Percentiles rank a stretch among this genome's conserved stretches.
Evolutionary conservation across 495 filamentous ascomycete species (phyloP).

Genomic region (Aspergillus ostianus): DNA sequence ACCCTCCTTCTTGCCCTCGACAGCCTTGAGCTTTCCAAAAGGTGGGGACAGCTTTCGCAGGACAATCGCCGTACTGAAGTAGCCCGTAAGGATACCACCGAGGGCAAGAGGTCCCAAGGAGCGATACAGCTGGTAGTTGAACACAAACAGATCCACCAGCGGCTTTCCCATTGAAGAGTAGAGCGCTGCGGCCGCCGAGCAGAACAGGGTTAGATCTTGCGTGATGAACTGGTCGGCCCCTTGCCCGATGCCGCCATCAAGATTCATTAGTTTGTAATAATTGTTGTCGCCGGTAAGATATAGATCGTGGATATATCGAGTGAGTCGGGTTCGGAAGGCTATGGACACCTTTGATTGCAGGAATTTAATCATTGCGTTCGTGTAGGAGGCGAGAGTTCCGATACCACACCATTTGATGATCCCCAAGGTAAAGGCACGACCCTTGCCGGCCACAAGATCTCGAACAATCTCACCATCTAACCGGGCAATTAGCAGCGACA

Average conservation of each 20-base stretch:
- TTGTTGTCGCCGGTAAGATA: conserved; percentile 92
- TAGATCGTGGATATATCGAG: conserved; percentile 95
- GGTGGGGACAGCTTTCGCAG: conserved; percentile 85
- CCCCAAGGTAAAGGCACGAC: conserved; percentile 82
- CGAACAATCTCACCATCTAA: conserved; percentile 96
- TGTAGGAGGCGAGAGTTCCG: conserved; percentile 77
- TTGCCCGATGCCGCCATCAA: conserved; percentile 90
- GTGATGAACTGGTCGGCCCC: conserved; percentile 97
- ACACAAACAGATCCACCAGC: conserved; percentile 90
- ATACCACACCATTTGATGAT: conserved; percentile 81
- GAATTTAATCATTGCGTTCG: conserved; percentile 97
- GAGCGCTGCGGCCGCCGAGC: conserved; percentile 83
- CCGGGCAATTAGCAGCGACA: conserved; percentile 87
- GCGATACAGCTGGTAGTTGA: conserved; percentile 94
- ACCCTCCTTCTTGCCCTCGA: conserved; percentile 89
- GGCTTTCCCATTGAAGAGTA: conserved; percentile 97
- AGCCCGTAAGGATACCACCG: conserved; percentile 82
- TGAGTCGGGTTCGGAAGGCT: conserved; percentile 93
- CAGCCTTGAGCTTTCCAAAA: conserved; percentile 93
- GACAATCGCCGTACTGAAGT: conserved; percentile 87
- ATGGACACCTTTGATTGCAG: conserved; percentile 97
- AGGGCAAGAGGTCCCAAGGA: conserved; percentile 88
- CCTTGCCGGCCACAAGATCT: conserved; percentile 92
- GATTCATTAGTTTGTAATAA: conserved; percentile 92
- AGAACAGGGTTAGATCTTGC: conserved; percentile 94